Base-by-base conservation (phyloP, 73 alveolate species). In the Blepharisma stoltei region DNA sequence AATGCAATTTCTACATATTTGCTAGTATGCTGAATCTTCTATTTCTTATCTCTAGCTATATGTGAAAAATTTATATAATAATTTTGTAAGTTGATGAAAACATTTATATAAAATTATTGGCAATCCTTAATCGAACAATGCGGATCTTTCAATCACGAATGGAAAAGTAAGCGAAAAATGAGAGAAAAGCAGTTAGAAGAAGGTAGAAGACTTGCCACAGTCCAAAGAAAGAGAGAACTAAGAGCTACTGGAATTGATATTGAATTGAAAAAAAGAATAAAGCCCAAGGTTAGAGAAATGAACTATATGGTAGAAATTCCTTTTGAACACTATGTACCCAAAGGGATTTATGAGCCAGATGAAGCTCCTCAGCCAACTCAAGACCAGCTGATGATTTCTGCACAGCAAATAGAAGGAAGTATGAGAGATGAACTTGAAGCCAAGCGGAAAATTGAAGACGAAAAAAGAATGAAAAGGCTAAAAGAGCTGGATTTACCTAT, bases 121-220 rank as follows among this genome's bases (percentile, higher is more conserved):
- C 1, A 18, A 55, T 8, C 32, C 37, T 55, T 55, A 7, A 0
- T 37, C 7, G 25, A 6, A 45, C 11, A 6, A 54, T n/a, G n/a
- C n/a, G n/a, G n/a, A n/a, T n/a, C n/a, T n/a, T n/a, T n/a, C 14
- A 9, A 55, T 7, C 52, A 9, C 50, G 18, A 9, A n/a, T n/a
- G n/a, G n/a, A n/a, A n/a, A n/a, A n/a, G n/a, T n/a, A 0, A 78
- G 23, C 86, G 99, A 87, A 94, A 95, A 92, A 97, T 97, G 45
- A 89, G 99, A 69, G 99, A 97, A 90, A 97, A 97, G 90, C 97
- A 95, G 83, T 89, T 97, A 70, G 99, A 97, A 81, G 99, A 97
- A 80, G 99, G 99, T 4, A 89, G 99, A 80, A 92, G 99, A 78
- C 84, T 96, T 78, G 99, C 99, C 6, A 83, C 94, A 6, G 84